Evolutionary conservation across 768 basidiomycete genomes (phyloP).

Genomic region (Mycena olivaceomarginata): DNA sequence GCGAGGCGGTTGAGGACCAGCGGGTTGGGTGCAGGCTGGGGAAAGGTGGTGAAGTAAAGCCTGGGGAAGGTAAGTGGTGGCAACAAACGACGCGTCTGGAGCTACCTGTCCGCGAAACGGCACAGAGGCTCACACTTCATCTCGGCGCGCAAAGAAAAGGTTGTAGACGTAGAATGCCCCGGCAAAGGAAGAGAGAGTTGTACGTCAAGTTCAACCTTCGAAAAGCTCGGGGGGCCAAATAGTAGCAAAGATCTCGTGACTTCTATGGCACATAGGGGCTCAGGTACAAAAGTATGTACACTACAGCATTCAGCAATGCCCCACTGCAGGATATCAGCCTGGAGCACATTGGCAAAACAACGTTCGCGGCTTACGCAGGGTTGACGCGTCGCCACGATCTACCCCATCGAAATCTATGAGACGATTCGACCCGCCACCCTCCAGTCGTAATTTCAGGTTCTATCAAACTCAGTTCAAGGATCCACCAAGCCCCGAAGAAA

Average conservation of each 20-base stretch:
- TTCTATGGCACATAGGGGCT: conserved; percentile 36
- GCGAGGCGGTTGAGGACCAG: conserved; percentile 78
- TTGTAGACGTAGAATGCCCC: no score
- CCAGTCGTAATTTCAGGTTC: conserved; percentile 24
- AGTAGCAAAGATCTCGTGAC: neutral
- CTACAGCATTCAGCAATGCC: conserved; percentile 12
- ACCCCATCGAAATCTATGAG: conserved; percentile 14
- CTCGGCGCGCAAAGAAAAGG: neutral
- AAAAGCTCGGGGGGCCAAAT: no score
- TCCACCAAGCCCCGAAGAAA: neutral
- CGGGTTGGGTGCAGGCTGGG: conserved; percentile 82
- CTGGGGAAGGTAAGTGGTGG: conserved; percentile 59
- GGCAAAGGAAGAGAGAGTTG: no score
- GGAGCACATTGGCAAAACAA: neutral
- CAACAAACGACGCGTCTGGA: conserved; percentile 37
- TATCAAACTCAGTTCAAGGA: neutral
- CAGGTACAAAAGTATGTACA: conserved; percentile 40
- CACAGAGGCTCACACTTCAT: conserved; percentile 87
- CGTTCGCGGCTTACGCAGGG: neutral
- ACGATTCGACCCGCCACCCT: neutral
- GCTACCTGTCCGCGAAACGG: conserved; percentile 85
- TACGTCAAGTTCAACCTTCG: no score
- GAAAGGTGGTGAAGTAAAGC: conserved; percentile 94
- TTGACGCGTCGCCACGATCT: conserved; percentile 1
- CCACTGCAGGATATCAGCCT: neutral